A percentile compares a stretch with the other conserved stretches of the same genome.
phyloP scores from a whole-genome alignment of 306 rosid species.

The Prunus davidiana region DNA sequence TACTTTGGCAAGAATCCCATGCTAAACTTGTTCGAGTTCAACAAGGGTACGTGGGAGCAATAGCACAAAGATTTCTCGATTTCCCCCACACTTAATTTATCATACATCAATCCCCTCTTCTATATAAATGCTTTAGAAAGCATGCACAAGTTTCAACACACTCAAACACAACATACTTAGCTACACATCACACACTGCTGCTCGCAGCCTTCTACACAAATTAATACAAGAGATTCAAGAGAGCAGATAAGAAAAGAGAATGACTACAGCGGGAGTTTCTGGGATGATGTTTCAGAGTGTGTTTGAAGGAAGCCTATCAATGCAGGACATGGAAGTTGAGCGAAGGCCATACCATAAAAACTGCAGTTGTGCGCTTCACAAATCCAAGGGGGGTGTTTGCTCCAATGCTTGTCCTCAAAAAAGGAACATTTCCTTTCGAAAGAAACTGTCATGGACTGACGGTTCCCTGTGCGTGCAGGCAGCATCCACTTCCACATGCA shows the following conservation, averaged over 20 bases:
- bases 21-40: not conserved
- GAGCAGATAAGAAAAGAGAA: slow-evolving; percentile 2
- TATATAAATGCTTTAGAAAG: slow-evolving; percentile 14
- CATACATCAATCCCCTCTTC: not conserved
- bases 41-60: not conserved
- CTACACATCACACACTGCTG: not conserved
- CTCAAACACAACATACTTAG: not conserved
- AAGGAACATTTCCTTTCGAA: slow-evolving; percentile 30
- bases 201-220: not conserved
- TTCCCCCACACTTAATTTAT: not conserved
- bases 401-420: not conserved
- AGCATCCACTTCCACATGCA: not conserved
- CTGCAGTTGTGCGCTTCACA: slow-evolving; percentile 30
- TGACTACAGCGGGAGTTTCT: slow-evolving; percentile 39
- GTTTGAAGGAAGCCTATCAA: slow-evolving; percentile 54
- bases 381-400: not conserved
- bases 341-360: slow-evolving; percentile 62
- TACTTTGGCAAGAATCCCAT: not conserved
- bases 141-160: slow-evolving; percentile 6
- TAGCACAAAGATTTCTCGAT: not conserved
- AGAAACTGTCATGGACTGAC: slow-evolving; percentile 6
- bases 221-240: not conserved
- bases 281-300: slow-evolving; percentile 40
- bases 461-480: not conserved
- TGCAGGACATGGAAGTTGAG: slow-evolving; percentile 42